phyloP scores from a whole-genome alignment of 176 grass and related monocot genomes.

The Pharus latifolius region DNA sequence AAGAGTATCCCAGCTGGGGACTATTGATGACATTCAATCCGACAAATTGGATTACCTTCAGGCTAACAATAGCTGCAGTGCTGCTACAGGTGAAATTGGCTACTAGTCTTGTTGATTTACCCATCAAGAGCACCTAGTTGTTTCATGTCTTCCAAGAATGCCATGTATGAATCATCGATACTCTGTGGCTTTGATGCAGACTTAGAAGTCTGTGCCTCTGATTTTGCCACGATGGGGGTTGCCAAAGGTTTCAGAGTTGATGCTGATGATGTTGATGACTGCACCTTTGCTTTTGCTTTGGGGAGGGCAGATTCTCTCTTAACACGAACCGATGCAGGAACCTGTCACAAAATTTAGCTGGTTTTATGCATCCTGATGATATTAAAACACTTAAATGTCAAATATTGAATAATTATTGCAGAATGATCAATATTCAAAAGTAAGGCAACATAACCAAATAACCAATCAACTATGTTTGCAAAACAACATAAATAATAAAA shows the following conservation, averaged over 20 bases:
- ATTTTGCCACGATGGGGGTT: conserved; percentile 18
- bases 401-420: too few species aligned
- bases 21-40: neutral
- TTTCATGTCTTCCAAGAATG: conserved; percentile 98
- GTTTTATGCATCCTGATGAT: neutral
- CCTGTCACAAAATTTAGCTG: conserved; percentile 30
- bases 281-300: conserved; percentile 67
- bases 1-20: neutral
- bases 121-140: conserved; percentile 75
- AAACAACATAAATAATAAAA: neutral
- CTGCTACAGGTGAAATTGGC: neutral
- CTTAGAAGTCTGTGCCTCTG: conserved; percentile 18
- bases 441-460: too few species aligned
- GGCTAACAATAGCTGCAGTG: neutral
- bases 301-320: conserved; percentile 79
- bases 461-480: too few species aligned
- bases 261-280: conserved; percentile 12
- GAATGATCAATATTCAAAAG: too few species aligned
- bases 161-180: conserved; percentile 91
- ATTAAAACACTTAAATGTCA: too few species aligned
- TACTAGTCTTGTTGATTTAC: conserved; percentile 8
- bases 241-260: conserved; percentile 28
- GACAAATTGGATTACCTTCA: neutral
- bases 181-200: conserved; percentile 59
- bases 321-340: conserved; percentile 92